Evolutionary conservation across 78 protist species (phyloP), one percentile per base, ranked within the genome.

Genomic region (Carpediemonas membranifera): DNA sequence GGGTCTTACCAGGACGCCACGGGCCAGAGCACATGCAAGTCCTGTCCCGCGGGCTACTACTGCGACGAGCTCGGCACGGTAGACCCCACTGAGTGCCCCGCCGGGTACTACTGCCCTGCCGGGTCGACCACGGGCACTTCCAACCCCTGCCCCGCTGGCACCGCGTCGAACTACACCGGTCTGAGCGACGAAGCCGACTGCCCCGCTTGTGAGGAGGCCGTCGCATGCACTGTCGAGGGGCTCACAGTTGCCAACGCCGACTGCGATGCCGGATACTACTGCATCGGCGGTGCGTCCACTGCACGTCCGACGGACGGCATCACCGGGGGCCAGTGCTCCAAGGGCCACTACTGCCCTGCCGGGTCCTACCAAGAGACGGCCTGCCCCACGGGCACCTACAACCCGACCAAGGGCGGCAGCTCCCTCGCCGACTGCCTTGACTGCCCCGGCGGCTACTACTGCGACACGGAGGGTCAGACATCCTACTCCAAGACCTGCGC

Each of bases 31-130:
- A 9, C 31, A 1, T 16, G 24, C 30, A 7, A 1, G 28, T 31
- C 25, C 37, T 81, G 86, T 50, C 7, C 16, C 3, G 78, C 76
- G 0, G 86, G 86, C 16, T 74, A 74, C 63, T 16, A 74, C 34
- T 81, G 86, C 68, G 44, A 2, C 36, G n/a, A 65, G 35, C 47
- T 41, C 67, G 14, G 59, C 18, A 11, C 15, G 16, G 64, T 58
- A 7, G 65, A 65, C 16, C 78, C 78, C 18, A 44, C 66, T 37
- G 9, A 30, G 0, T 50, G 54, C 54, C 53, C 58, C 21, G 34
- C 44, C 24, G 78, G 78, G 14, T 34, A 60, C 37, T 73, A 47
- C 65, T 73, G 78, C 65, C 78, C 78, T 0, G 11, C 31, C n/a
- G 69, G 73, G 43, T 5, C 30, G 21, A 7, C 43, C 19, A 73